These are phyloP conservation scores for Triticum dicoccoides DNA, from an alignment of 176 grass and related monocot genomes.

Conservation along the genomic window DNA sequence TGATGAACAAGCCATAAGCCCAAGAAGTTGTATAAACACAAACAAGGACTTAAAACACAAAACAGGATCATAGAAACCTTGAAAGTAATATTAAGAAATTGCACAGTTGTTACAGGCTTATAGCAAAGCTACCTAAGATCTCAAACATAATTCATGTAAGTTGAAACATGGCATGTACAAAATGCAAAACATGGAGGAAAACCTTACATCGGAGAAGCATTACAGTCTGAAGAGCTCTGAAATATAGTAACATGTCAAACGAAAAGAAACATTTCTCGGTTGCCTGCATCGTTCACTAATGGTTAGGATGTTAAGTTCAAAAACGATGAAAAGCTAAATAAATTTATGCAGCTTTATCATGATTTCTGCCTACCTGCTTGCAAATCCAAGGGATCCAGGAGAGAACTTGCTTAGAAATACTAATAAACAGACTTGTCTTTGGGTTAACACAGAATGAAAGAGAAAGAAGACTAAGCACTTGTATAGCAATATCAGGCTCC, in stretches of 20 bases:
- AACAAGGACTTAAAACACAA: neutral
- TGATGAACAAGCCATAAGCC: neutral
- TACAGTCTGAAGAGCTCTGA: conserved; percentile 83
- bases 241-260: conserved; percentile 51
- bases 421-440: conserved; percentile 45
- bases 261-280: conserved; percentile 39
- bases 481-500: conserved; percentile 58
- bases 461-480: conserved; percentile 61
- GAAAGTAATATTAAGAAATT: conserved; percentile 4
- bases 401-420: conserved; percentile 67
- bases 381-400: conserved; percentile 89
- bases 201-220: conserved; percentile 74
- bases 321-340: neutral
- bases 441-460: conserved; percentile 49
- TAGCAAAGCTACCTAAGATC: conserved; percentile 19
- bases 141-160: conserved; percentile 24
- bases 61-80: conserved; percentile 16
- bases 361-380: conserved; percentile 58
- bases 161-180: conserved; percentile 14
- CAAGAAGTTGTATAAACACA: conserved; percentile 6
- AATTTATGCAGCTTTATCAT: neutral
- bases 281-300: conserved; percentile 47
- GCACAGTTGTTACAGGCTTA: neutral
- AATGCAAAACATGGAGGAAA: conserved; percentile 16
- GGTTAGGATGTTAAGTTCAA: conserved; percentile 19